A percentile compares a stretch with the other conserved stretches of the same genome.
These are phyloP conservation scores for Entoloma clypeatum DNA, from an alignment of 1,284 basidiomycete species.

Conservation along the genomic window DNA sequence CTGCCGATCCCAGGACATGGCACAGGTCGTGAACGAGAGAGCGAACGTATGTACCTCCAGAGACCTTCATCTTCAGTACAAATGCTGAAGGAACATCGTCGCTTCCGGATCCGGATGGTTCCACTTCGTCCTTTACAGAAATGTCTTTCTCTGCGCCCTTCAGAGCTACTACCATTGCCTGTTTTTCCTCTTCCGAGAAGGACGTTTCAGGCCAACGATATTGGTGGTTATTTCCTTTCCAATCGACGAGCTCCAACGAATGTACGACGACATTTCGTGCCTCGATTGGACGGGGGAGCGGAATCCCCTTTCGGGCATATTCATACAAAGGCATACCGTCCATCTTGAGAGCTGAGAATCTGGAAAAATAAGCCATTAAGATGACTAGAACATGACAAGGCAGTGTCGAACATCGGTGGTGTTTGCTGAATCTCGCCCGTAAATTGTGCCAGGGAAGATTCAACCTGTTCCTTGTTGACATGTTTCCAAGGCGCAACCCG, in stretches of 20 bases:
- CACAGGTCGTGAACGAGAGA: slow-evolving; percentile 91
- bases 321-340: slow-evolving; percentile 96
- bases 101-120: slow-evolving; percentile 27
- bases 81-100: slow-evolving; percentile 72
- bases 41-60: slow-evolving; percentile 95
- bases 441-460: slow-evolving; percentile 72
- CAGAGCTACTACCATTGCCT: slow-evolving; percentile 65
- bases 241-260: slow-evolving; percentile 70
- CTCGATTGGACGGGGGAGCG: slow-evolving; percentile 91
- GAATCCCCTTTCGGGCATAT: slow-evolving; percentile 88
- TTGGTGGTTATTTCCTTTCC: slow-evolving; percentile 60
- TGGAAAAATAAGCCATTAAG: slow-evolving; percentile 31
- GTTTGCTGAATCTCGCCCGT: slow-evolving; percentile 86
- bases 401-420: slow-evolving; percentile 77
- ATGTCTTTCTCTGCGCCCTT: slow-evolving; percentile 39
- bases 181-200: slow-evolving; percentile 67
- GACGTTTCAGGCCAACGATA: slow-evolving; percentile 73
- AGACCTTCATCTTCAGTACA: slow-evolving; percentile 86
- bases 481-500: slow-evolving; percentile 79
- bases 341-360: slow-evolving; percentile 98
- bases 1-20: slow-evolving; percentile 77
- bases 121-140: slow-evolving; percentile 34
- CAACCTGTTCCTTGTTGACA: slow-evolving; percentile 76
- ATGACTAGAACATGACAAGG: slow-evolving; percentile 11
- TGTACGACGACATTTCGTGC: slow-evolving; percentile 81